phyloP scores from a whole-genome alignment of 169 alveolate species.

The Cardiosporidium cionae region DNA sequence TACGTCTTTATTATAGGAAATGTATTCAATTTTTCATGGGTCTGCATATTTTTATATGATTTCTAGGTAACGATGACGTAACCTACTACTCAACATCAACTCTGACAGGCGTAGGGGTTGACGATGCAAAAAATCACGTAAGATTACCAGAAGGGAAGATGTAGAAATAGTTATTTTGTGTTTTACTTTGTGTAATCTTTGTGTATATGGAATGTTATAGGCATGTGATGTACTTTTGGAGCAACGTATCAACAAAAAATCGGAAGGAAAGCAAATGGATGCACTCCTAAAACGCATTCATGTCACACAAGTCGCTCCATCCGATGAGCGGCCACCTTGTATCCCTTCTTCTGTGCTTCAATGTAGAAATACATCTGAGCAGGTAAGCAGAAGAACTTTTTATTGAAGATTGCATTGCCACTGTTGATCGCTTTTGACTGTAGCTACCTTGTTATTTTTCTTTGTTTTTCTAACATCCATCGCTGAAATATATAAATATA shows the following conservation, averaged over 20 bases:
- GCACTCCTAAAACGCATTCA: background rate
- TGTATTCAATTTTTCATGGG: too few species aligned
- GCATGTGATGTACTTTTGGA: constrained; percentile 72
- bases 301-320: background rate
- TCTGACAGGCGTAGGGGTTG: constrained; percentile 71
- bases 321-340: background rate
- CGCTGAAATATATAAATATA: background rate
- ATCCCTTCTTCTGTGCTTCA: constrained; percentile 22
- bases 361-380: constrained; percentile 33
- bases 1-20: too few species aligned
- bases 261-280: constrained; percentile 15
- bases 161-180: background rate
- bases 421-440: background rate
- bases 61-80: constrained; percentile 34
- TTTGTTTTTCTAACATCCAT: background rate
- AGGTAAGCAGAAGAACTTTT: constrained; percentile 9
- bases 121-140: constrained; percentile 70
- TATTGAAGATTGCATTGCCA: constrained; percentile 51
- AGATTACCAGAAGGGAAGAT: background rate
- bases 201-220: background rate
- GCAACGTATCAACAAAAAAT: constrained; percentile 46
- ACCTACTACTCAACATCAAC: constrained; percentile 49
- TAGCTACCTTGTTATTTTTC: background rate
- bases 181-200: background rate
- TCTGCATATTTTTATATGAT: too few species aligned